Evolutionary conservation across 2,329 filamentous ascomycete genomes (phyloP), one percentile per base, ranked within the genome.

Genomic region (Fusarium bactridioides): DNA sequence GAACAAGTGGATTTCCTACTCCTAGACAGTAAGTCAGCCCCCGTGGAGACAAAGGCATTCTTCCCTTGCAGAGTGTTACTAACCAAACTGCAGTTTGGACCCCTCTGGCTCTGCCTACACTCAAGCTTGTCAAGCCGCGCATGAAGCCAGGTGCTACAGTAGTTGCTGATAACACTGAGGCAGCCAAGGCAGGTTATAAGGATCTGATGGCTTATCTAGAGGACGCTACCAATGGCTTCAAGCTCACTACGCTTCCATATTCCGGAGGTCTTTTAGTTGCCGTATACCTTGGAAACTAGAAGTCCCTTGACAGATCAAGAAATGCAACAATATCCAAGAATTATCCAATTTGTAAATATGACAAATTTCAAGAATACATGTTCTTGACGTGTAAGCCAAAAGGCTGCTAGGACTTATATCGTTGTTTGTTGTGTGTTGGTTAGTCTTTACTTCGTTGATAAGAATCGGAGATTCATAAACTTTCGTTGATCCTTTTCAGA

Each of bases 1-100:
- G 80, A 82, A 4, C 74, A 83, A 35, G 81, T 91, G n/a, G 87
- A 91, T 68, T 80, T 91, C 25, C 72, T 91, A 21, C 79, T 90
- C 29, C 81, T 91, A 31, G 89, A 91, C 73, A 91, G 89, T 91
- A 78, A 82, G 88, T 85, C 33, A 11, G 7, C 11, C 25, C 6
- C 23, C 0, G 3, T 16, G 31, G 16, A 18, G 18, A 18, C 27
- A 3, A 13, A 10, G 4, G 4, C 4, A 11, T 25, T 48, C 13
- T 41, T 53, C 15, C 7, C 10, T 18, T 54, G 15, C 13, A 27
- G 21, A 44, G 19, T 15, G 15, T 33, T 37, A 21, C 58, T 69
- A 27, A 69, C 47, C 18, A 10, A 35, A 15, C n/a, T 40, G 7
- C 6, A 90, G 87, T 90, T 58, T 90, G 88, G 87, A 83, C 87